Percentiles rank a stretch among this genome's conserved stretches.
Evolutionary conservation across 352 stramenopile genomes (phyloP).

Genomic region (Globisporangium megalacanthum): DNA sequence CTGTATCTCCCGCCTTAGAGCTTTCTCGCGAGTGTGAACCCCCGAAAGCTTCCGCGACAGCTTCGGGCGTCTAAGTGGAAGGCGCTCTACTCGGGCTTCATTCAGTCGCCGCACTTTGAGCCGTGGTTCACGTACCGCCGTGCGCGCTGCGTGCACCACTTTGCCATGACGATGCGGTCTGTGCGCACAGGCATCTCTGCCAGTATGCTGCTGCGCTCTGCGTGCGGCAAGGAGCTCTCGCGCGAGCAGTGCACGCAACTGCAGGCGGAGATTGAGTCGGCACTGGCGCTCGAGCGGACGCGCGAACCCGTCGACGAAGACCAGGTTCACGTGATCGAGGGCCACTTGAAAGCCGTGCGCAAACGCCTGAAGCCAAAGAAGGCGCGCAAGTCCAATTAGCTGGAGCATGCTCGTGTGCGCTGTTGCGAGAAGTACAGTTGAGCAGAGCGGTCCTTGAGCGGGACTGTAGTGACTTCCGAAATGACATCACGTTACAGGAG

Average conservation of each 20-base stretch:
- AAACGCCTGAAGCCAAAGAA: conserved; percentile 18
- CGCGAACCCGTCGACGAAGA: conserved; percentile 26
- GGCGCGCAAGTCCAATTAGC: conserved; percentile 2
- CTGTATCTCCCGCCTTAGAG: conserved; percentile 16
- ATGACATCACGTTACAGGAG: neutral
- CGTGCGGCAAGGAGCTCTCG: conserved; percentile 37
- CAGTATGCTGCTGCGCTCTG: conserved; percentile 29
- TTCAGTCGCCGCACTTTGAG: conserved; percentile 65
- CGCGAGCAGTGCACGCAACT: conserved; percentile 39
- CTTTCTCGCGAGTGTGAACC: conserved; percentile 57
- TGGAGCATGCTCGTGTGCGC: neutral
- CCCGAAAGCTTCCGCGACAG: conserved; percentile 42
- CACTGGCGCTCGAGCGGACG: conserved; percentile 29
- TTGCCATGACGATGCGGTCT: conserved; percentile 46
- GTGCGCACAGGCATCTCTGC: conserved; percentile 43
- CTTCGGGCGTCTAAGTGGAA: conserved; percentile 69
- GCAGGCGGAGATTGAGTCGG: conserved; percentile 40
- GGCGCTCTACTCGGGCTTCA: conserved; percentile 62
- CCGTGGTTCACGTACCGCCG: conserved; percentile 74
- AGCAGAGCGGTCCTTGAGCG: no score
- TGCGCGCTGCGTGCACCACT: conserved; percentile 61
- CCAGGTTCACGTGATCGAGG: conserved; percentile 42
- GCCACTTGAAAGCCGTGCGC: conserved; percentile 40
- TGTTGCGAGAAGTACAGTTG: neutral
- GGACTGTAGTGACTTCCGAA: neutral